Evolutionary conservation across 2,329 filamentous ascomycete genomes (phyloP).

Genomic region (Cladosporium sp.): DNA sequence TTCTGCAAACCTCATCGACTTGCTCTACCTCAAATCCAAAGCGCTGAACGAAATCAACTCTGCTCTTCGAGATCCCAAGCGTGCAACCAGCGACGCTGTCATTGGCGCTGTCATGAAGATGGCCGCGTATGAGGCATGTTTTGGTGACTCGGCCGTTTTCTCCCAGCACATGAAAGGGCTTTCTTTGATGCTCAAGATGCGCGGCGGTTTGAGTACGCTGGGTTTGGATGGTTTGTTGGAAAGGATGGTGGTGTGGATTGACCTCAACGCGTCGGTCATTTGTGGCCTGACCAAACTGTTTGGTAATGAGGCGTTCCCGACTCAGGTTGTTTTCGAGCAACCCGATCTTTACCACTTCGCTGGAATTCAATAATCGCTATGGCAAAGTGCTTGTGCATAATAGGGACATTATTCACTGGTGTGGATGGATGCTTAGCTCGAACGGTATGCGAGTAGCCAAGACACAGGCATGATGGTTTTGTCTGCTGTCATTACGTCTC

Average conservation of each 20-base stretch:
- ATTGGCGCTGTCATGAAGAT: constrained; percentile 47
- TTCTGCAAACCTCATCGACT: constrained; percentile 22
- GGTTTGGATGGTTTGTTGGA: constrained; percentile 43
- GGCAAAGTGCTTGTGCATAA: too few relatives aligned
- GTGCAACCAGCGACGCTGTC: constrained; percentile 34
- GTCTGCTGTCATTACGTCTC: too few relatives aligned
- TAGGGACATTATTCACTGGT: too few relatives aligned
- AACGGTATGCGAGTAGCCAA: too few relatives aligned
- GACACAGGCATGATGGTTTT: too few relatives aligned
- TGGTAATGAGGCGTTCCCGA: constrained; percentile 18
- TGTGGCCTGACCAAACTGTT: constrained; percentile 17
- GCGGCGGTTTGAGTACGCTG: constrained; percentile 39
- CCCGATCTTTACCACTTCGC: constrained; percentile 24
- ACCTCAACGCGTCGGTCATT: constrained; percentile 26
- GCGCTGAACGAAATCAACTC: constrained; percentile 40
- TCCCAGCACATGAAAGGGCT: constrained; percentile 43
- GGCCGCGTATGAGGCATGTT: constrained; percentile 48
- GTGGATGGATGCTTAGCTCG: too few relatives aligned
- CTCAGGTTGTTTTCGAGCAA: constrained; percentile 19
- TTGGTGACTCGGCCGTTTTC: constrained; percentile 38
- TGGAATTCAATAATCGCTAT: constrained; percentile 18
- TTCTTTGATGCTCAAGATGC: constrained; percentile 35
- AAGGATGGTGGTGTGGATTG: constrained; percentile 45
- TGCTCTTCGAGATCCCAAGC: constrained; percentile 25
- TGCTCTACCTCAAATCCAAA: constrained; percentile 38